These are phyloP conservation scores for Colletotrichum paranaense DNA, from an alignment of 2,329 filamentous ascomycete genomes.

Conservation along the genomic window DNA sequence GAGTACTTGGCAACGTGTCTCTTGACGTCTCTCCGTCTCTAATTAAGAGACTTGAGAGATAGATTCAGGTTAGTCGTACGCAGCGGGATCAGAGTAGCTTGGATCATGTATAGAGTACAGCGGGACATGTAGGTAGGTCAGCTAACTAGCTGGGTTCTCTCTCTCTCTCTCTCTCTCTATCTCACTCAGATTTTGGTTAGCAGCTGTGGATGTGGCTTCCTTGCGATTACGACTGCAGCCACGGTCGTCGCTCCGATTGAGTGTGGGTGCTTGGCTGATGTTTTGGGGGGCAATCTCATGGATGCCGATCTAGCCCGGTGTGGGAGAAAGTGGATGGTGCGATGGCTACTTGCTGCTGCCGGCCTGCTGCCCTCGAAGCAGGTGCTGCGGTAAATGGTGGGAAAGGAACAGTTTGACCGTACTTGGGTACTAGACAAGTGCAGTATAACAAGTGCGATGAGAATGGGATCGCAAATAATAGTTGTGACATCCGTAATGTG, in stretches of 20 bases:
- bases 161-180: neutral
- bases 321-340: slow-evolving; percentile 1
- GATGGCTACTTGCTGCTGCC: neutral
- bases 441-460: neutral
- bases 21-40: neutral
- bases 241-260: neutral
- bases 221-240: slow-evolving; percentile 29
- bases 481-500: neutral
- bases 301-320: neutral
- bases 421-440: neutral
- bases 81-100: neutral
- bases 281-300: neutral
- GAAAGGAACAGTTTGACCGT: neutral
- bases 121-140: neutral
- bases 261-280: neutral
- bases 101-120: neutral
- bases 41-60: neutral
- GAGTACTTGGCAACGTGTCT: slow-evolving; percentile 13
- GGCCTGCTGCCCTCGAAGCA: neutral
- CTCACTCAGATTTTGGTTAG: neutral
- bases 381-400: neutral
- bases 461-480: neutral
- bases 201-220: neutral
- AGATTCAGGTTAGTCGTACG: too few species aligned
- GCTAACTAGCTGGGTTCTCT: neutral